Base-by-base conservation (phyloP, 352 stramenopile species). In the Globisporangium solare region DNA sequence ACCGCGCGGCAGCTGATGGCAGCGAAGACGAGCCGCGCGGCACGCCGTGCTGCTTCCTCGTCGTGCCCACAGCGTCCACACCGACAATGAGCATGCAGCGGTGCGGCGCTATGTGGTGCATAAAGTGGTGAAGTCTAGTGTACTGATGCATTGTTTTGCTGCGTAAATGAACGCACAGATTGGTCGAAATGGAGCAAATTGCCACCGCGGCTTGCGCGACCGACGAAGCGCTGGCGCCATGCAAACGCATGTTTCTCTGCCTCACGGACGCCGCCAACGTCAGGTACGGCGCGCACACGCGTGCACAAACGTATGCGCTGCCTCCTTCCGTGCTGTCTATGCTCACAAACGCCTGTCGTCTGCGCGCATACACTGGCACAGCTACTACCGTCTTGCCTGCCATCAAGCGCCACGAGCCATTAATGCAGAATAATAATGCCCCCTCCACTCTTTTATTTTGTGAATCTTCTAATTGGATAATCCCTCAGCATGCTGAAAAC, bases 181-280 rank as follows among this genome's bases (percentile, higher is more conserved):
- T 84, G 20, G 21, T 76, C 17, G 60, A 63, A 51, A 61, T 82
- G 37, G 60, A 84, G 50, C 54, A 71, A 56, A 67, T 60, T 31
- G 70, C 63, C 8, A 47, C 61, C 31, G 27, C 59, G 27, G 64
- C 5, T 35, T 35, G 68, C 31, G 47, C 55, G 13, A 57, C 6
- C 21, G 41, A 43, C 2, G 17, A 6, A 0, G 15, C 27, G 5
- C 7, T 32, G 22, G 51, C 51, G 40, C 45, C 17, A 4, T 24
- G 48, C 37, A 57, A 68, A 49, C 60, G 42, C 55, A 70, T 64
- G 22, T 82, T 82, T 50, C 56, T 85, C 20, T 76, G 74, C 46
- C 65, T 85, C 47, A 76, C 58, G 52, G 65, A 85, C 49, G 63
- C 58, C 11, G 61, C 61, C n/a, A 81, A 73, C 57, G 71, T 85